Percentiles rank a stretch among this genome's conserved stretches.
These are phyloP conservation scores for Excoecaria agallocha DNA, from an alignment of 345 rosid genomes.

Conservation along the genomic window DNA sequence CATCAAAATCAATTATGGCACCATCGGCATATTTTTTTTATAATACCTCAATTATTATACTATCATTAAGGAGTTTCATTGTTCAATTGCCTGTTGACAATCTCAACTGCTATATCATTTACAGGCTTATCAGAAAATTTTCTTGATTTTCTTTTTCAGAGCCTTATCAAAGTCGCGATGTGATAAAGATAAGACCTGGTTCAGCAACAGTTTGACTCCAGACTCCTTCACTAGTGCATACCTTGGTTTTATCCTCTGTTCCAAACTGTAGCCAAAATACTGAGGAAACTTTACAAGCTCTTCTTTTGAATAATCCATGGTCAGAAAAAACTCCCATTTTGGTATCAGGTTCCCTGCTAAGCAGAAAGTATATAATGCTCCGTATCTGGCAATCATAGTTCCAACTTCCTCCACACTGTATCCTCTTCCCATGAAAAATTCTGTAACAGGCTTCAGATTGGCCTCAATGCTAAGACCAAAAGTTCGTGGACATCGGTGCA, in stretches of 20 bases:
- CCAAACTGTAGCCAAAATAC: constrained; percentile 85
- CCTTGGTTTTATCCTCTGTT: constrained; percentile 80
- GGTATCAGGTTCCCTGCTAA: constrained; percentile 65
- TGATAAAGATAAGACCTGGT: constrained; percentile 68
- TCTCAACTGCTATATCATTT: neutral
- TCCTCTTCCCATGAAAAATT: constrained; percentile 70
- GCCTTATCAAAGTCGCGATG: constrained; percentile 50
- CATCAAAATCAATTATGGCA: neutral
- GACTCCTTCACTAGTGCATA: constrained; percentile 57
- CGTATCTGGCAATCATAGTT: constrained; percentile 71
- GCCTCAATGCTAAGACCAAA: constrained; percentile 83
- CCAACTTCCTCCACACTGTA: constrained; percentile 57
- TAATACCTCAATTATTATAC: neutral
- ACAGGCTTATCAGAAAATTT: constrained; percentile 27
- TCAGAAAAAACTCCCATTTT: constrained; percentile 89
- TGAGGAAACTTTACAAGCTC: constrained; percentile 89
- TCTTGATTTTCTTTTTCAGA: constrained; percentile 59
- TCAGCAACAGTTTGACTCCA: constrained; percentile 64
- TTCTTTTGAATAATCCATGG: constrained; percentile 68
- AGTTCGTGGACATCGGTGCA: constrained; percentile 67
- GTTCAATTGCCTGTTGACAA: constrained; percentile 4
- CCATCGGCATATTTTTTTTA: neutral
- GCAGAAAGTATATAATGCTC: constrained; percentile 75
- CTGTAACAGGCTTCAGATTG: constrained; percentile 71
- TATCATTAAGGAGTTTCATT: neutral